Conservation (phyloP, 129 eudicot species). For the Smallanthus sonchifolius region DNA sequence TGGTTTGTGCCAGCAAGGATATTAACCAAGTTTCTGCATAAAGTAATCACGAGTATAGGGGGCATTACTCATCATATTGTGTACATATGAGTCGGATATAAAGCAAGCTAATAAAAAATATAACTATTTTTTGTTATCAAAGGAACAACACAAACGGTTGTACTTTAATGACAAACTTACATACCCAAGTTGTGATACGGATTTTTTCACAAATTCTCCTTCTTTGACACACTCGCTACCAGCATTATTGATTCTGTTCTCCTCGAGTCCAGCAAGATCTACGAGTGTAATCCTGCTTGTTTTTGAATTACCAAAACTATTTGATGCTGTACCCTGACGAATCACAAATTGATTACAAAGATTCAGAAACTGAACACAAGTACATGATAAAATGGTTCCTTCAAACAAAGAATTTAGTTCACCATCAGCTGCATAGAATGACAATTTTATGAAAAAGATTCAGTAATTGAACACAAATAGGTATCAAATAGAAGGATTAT, state of each 20-base stretch:
- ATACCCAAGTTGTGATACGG: slow-evolving; percentile 91
- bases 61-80: neutral
- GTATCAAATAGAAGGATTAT: no score
- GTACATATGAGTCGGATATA: neutral
- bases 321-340: slow-evolving; percentile 62
- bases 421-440: neutral
- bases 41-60: slow-evolving; percentile 6
- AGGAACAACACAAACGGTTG: neutral
- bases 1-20: slow-evolving; percentile 58
- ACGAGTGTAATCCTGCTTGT: slow-evolving; percentile 79
- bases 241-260: slow-evolving; percentile 49
- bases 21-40: slow-evolving; percentile 79
- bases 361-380: neutral
- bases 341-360: neutral
- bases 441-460: neutral
- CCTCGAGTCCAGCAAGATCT: slow-evolving; percentile 89
- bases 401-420: neutral
- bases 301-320: slow-evolving; percentile 77
- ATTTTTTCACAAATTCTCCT: slow-evolving; percentile 73
- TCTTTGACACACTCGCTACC: slow-evolving; percentile 57
- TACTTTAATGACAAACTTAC: neutral
- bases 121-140: neutral
- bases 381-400: neutral
- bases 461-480: no score
- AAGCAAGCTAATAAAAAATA: neutral